Percentiles rank a stretch among this genome's conserved stretches.
Evolutionary conservation across 176 grass and related monocot genomes (phyloP).

Genomic region (Areca catechu): DNA sequence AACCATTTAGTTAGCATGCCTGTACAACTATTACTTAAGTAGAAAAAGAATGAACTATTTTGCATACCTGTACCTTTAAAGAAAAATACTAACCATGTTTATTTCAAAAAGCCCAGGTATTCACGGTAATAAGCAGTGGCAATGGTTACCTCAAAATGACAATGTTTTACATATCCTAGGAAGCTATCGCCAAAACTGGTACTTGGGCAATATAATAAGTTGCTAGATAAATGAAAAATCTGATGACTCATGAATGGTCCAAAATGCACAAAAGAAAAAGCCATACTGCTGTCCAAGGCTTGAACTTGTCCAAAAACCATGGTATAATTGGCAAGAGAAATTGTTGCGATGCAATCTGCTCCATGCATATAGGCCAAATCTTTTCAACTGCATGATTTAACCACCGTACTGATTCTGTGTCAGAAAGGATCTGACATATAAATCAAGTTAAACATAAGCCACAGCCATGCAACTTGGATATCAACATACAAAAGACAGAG

Average conservation of each 20-base stretch:
- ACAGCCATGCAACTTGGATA: constrained; percentile 4
- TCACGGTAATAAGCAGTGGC: too few relatives aligned
- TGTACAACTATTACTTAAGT: too few relatives aligned
- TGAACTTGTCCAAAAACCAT: constrained; percentile 96
- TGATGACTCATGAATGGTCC: background rate
- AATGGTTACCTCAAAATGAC: too few relatives aligned
- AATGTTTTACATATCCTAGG: too few relatives aligned
- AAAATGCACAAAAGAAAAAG: background rate
- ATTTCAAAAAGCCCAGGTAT: too few relatives aligned
- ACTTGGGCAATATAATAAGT: too few relatives aligned
- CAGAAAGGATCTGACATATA: constrained; percentile 78
- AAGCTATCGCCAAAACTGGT: too few relatives aligned
- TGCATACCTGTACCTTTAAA: too few relatives aligned
- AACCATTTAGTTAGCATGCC: too few relatives aligned
- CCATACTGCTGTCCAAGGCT: constrained; percentile 84
- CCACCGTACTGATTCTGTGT: constrained; percentile 84
- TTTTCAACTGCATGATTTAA: constrained; percentile 81
- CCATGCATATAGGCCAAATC: constrained; percentile 97
- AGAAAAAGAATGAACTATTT: too few relatives aligned
- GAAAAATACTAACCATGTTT: too few relatives aligned
- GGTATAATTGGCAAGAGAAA: constrained; percentile 83
- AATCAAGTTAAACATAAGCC: constrained; percentile 20
- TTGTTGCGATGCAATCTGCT: constrained; percentile 80
- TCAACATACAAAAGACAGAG: constrained; percentile 4
- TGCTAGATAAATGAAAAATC: too few relatives aligned